Base-by-base conservation (phyloP, 1,284 basidiomycete genomes). In the Ceratobasidium papillatum region DNA sequence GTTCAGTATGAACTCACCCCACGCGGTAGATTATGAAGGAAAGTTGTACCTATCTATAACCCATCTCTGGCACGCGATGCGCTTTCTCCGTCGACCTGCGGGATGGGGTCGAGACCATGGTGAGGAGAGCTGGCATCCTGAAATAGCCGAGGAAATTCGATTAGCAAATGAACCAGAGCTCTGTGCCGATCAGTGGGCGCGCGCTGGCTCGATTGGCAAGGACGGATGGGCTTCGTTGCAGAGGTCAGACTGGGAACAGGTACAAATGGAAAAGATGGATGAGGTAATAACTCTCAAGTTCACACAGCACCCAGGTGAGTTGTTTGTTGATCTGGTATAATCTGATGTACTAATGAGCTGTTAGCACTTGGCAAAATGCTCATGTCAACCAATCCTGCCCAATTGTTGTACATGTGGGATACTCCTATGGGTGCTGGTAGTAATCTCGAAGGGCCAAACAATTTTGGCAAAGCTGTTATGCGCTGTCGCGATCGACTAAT, bases 201-300 rank as follows among this genome's bases (percentile, higher is more conserved):
- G 59, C 41, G 68, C 68, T 14, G 68, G 68, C 19, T 54, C 54
- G 11, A 71, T 71, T 11, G 68, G 68, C 12, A 71, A 71, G 30
- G 68, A 71, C 52, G 68, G 68, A 41, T 12, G 38, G 14, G 59
- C 59, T 38, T 71, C 68, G 41, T 41, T 71, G 27, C 80, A 82
- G 61, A 81, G 87, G 51, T 74, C 80, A 8, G 89, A 91, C 78
- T 91, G 89, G 88, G 84, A 84, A 0, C 76, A 82, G 2, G 81
- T 86, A 41, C 86, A 87, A 77, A 77, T 88, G 56, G 80, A 84
- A 0, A 84, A 82, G 90, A 85, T 90, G 85, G 87, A 89, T 66
- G 86, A 89, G 1, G 88, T 87, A 30, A 77, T 91, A 73, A 84
- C 85, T 75, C 77, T 84, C 72, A 92, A 92, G 78, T 88, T 92